These are phyloP conservation scores for Leishmania amazonensis DNA, from an alignment of 208 protist species.

Conservation along the genomic window DNA sequence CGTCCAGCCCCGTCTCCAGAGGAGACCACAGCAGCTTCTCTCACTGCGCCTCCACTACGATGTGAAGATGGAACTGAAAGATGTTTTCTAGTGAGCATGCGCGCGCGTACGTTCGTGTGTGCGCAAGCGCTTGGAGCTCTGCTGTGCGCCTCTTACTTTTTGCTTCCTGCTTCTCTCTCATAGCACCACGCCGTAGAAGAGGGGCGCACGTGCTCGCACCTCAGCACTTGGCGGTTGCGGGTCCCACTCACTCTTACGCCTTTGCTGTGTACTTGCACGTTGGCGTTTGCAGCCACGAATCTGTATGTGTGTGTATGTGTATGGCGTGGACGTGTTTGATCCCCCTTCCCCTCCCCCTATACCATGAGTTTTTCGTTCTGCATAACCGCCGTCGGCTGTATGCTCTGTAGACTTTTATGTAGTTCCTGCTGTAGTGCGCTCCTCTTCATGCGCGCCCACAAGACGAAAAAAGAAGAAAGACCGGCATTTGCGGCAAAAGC, in stretches of 20 bases:
- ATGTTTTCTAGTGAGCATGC: background rate
- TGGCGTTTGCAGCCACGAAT: background rate
- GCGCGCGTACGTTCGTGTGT: background rate
- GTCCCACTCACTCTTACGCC: background rate
- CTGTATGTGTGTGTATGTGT: background rate
- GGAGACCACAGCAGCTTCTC: conserved; percentile 22
- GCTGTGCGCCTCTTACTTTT: too few relatives aligned
- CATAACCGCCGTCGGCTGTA: background rate
- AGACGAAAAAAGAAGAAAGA: background rate
- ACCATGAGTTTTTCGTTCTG: background rate
- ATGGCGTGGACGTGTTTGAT: background rate
- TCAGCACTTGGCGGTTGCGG: background rate
- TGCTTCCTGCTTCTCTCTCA: background rate
- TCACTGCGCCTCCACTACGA: conserved; percentile 24
- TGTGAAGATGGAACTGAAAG: conserved; percentile 10
- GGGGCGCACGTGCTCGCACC: background rate
- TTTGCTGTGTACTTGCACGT: background rate
- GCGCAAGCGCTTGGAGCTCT: background rate
- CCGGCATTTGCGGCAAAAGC: background rate
- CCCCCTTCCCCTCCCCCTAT: too few relatives aligned
- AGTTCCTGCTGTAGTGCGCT: background rate
- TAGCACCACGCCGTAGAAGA: background rate
- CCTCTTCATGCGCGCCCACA: background rate
- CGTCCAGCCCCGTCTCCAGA: conserved; percentile 14
- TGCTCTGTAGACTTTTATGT: background rate